Evolutionary conservation across 1,139 yeast species (phyloP).

Genomic region (Insectozyma bohioensis): DNA sequence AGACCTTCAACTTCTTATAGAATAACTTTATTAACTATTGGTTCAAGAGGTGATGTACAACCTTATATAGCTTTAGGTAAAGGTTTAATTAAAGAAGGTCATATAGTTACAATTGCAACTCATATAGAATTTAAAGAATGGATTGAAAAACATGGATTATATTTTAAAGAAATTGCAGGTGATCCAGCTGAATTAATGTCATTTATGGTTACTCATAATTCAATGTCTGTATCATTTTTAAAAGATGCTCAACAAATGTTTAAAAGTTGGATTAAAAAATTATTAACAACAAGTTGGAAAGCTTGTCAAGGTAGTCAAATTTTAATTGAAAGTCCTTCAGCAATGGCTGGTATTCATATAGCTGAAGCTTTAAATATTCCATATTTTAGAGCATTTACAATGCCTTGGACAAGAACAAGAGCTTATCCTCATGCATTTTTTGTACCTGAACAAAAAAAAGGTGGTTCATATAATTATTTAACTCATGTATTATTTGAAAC

Average conservation of each 20-base stretch:
- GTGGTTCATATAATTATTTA: conserved; percentile 88
- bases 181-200: conserved; percentile 92
- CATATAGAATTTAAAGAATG: conserved; percentile 79
- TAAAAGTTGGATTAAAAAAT: conserved; percentile 75
- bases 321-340: conserved; percentile 88
- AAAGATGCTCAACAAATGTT: conserved; percentile 81
- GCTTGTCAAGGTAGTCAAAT: conserved; percentile 86
- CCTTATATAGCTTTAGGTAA: conserved; percentile 90
- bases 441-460: conserved; percentile 89
- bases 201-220: conserved; percentile 87
- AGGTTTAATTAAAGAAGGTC: conserved; percentile 79
- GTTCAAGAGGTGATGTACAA: conserved; percentile 95
- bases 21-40: conserved; percentile 80
- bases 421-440: conserved; percentile 96
- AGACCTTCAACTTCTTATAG: conserved; percentile 54
- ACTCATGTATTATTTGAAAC: conserved; percentile 93
- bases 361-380: conserved; percentile 92
- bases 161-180: conserved; percentile 79
- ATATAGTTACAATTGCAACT: conserved; percentile 78
- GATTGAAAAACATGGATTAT: conserved; percentile 66
- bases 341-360: conserved; percentile 93
- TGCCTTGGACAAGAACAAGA: conserved; percentile 97
- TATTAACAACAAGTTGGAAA: conserved; percentile 71
- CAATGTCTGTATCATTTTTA: conserved; percentile 78
- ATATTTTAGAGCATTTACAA: conserved; percentile 90